phyloP scores from a whole-genome alignment of 768 basidiomycete genomes.

The Boletellus sp. region DNA sequence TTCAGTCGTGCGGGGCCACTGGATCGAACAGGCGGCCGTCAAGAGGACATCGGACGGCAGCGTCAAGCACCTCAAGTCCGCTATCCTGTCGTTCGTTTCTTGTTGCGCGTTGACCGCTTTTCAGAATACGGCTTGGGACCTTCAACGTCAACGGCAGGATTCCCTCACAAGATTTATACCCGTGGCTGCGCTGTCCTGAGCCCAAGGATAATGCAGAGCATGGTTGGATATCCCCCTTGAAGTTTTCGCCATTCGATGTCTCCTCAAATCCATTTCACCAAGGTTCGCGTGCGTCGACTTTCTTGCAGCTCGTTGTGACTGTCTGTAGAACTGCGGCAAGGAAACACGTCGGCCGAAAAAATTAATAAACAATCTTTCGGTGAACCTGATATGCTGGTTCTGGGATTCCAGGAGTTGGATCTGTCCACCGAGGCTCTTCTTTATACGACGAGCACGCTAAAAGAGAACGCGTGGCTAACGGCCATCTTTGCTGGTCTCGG shows the following conservation, averaged over 20 bases:
- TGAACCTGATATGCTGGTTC: slow-evolving; percentile 66
- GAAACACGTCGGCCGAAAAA: not conserved
- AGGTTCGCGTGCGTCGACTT: slow-evolving; percentile 14
- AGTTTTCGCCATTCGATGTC: slow-evolving; percentile 35
- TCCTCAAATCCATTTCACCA: slow-evolving; percentile 19
- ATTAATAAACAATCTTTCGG: slow-evolving; percentile 22
- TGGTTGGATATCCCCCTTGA: slow-evolving; percentile 33
- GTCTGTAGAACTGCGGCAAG: slow-evolving; percentile 9
- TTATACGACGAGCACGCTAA: slow-evolving; percentile 57
- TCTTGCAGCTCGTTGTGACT: not conserved
- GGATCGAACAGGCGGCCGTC: slow-evolving; percentile 49
- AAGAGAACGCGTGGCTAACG: slow-evolving; percentile 67
- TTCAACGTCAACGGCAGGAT: slow-evolving; percentile 83
- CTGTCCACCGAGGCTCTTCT: slow-evolving; percentile 74
- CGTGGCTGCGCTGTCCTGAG: slow-evolving; percentile 50
- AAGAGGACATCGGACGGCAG: slow-evolving; percentile 24
- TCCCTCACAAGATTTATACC: slow-evolving; percentile 67
- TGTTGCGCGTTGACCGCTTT: not conserved
- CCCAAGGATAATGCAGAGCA: not conserved
- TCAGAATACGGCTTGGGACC: slow-evolving; percentile 66
- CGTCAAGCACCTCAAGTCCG: slow-evolving; percentile 25
- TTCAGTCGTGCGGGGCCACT: slow-evolving; percentile 56
- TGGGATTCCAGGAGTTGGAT: slow-evolving; percentile 81
- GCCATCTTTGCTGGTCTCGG: slow-evolving; percentile 71
- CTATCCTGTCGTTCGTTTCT: not conserved